A percentile compares a stretch with the other conserved stretches of the same genome.
Evolutionary conservation across 805 yeast species (phyloP).

Genomic region (Candida golubevii): DNA sequence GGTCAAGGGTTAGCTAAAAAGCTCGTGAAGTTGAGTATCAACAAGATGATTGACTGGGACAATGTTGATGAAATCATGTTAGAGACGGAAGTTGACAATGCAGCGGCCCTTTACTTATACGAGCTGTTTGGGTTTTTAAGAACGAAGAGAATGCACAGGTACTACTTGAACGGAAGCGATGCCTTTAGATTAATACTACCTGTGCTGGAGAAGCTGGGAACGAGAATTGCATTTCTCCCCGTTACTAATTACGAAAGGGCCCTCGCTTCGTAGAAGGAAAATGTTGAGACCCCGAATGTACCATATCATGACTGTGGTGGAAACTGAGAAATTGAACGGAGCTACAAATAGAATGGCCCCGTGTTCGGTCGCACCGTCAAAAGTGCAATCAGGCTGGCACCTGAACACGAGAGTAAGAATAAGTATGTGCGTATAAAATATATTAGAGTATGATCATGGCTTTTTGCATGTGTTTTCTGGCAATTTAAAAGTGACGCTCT

Average conservation of each 20-base stretch:
- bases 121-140: constrained; percentile 74
- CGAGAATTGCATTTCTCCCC: constrained; percentile 52
- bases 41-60: constrained; percentile 54
- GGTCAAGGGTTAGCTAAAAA: constrained; percentile 79
- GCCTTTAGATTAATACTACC: constrained; percentile 88
- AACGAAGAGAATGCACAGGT: constrained; percentile 72
- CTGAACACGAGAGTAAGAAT: no score
- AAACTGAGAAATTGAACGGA: no score
- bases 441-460: no score
- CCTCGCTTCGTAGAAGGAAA: not conserved
- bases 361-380: no score
- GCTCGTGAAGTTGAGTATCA: constrained; percentile 59
- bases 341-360: no score
- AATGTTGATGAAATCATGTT: constrained; percentile 86
- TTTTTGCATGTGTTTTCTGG: no score
- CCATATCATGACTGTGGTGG: no score
- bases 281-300: no score
- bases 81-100: constrained; percentile 85
- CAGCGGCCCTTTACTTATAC: constrained; percentile 63
- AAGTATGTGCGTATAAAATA: no score
- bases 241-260: not conserved
- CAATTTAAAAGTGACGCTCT: no score
- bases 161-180: constrained; percentile 89
- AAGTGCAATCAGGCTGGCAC: no score
- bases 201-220: constrained; percentile 47